Conservation (phyloP, 805 yeast species). For the Lachancea thermotolerans region DNA sequence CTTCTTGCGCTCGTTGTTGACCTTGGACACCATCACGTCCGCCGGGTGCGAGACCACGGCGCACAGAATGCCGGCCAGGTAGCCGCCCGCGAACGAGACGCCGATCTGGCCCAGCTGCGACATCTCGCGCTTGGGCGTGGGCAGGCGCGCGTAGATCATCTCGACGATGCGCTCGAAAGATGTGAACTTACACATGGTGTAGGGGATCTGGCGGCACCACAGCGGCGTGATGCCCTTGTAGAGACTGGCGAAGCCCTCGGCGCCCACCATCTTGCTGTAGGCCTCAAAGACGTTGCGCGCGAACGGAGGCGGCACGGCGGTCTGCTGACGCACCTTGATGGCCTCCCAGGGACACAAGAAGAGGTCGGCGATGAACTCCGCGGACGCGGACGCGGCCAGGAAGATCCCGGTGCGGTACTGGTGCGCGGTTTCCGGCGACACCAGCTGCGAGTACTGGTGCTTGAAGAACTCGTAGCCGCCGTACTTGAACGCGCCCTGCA, state of each 20-base stretch:
- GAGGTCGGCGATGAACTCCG: slow-evolving; percentile 89
- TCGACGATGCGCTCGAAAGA: slow-evolving; percentile 89
- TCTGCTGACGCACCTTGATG: slow-evolving; percentile 89
- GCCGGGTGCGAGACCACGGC: slow-evolving; percentile 97
- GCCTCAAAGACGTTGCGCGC: slow-evolving; percentile 61
- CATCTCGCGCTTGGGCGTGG: slow-evolving; percentile 67
- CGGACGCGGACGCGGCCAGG: slow-evolving; percentile 83
- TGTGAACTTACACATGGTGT: slow-evolving; percentile 96
- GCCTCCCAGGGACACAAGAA: slow-evolving; percentile 92
- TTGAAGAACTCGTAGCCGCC: slow-evolving; percentile 93
- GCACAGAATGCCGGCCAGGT: slow-evolving; percentile 95
- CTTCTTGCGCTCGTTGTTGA: slow-evolving; percentile 59
- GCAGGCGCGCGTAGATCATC: slow-evolving; percentile 63
- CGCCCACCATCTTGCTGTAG: slow-evolving; percentile 53
- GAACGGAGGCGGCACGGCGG: slow-evolving; percentile 87
- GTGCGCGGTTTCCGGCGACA: slow-evolving; percentile 56
- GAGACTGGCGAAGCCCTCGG: slow-evolving; percentile 66
- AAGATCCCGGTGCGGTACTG: slow-evolving; percentile 68
- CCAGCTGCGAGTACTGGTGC: slow-evolving; percentile 58
- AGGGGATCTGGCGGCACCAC: slow-evolving; percentile 97
- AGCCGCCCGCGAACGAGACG: slow-evolving; percentile 91
- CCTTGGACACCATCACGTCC: slow-evolving; percentile 96
- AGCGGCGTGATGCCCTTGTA: slow-evolving; percentile 88
- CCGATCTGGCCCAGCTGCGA: slow-evolving; percentile 79
- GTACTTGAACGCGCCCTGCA: slow-evolving; percentile 97